Percentiles rank a stretch among this genome's conserved stretches.
Evolutionary conservation across 2,329 filamentous ascomycete species (phyloP).

Genomic region (Pseudocercospora vitis): DNA sequence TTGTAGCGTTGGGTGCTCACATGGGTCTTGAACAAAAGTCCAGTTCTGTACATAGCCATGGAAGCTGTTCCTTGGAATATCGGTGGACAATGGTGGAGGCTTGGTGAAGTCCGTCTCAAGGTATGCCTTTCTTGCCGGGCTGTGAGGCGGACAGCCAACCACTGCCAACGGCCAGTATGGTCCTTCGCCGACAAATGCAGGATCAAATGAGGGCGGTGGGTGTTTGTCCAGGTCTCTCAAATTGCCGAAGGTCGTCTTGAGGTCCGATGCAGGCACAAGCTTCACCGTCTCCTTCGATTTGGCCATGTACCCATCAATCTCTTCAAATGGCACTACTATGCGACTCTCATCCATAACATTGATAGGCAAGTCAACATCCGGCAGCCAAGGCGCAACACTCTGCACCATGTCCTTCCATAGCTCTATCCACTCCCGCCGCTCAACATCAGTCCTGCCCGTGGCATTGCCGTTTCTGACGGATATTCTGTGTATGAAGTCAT

Average conservation of each 20-base stretch:
- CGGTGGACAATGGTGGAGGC: constrained; percentile 38
- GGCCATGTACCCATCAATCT: constrained; percentile 43
- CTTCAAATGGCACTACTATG: constrained; percentile 50
- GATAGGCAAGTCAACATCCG: constrained; percentile 50
- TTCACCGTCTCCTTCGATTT: constrained; percentile 36
- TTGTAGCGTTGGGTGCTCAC: constrained; percentile 48
- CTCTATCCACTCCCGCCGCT: constrained; percentile 41
- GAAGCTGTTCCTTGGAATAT: constrained; percentile 37
- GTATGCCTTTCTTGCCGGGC: constrained; percentile 39
- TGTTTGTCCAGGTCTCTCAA: constrained; percentile 33
- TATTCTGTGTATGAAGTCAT: constrained; percentile 41
- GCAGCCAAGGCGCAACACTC: constrained; percentile 42
- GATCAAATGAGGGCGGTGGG: constrained; percentile 33
- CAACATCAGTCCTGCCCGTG: constrained; percentile 33
- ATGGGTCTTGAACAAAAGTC: constrained; percentile 48
- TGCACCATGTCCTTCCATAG: constrained; percentile 45
- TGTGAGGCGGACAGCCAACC: constrained; percentile 43
- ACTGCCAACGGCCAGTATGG: constrained; percentile 47
- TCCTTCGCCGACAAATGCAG: constrained; percentile 36
- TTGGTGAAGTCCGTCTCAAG: constrained; percentile 41
- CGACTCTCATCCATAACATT: constrained; percentile 54
- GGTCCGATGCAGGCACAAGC: constrained; percentile 33
- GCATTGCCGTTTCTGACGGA: constrained; percentile 44
- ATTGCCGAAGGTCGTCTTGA: constrained; percentile 34
- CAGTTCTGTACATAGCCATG: constrained; percentile 52